Conservation (phyloP, 2,329 filamentous ascomycete genomes). For the Trichoderma atroviride region DNA sequence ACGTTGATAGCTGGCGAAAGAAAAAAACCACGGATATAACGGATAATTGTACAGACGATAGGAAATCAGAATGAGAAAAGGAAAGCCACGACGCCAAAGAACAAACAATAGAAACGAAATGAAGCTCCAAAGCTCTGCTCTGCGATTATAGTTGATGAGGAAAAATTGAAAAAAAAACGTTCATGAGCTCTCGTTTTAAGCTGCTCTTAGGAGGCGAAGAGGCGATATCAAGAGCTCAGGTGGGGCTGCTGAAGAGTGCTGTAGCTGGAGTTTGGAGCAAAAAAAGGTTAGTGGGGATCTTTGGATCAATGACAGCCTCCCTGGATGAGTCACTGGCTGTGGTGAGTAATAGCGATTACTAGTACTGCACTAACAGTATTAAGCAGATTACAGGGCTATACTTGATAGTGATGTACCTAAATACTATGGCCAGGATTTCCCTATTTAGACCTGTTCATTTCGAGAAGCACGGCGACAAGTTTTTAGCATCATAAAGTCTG, state of each 20-base stretch:
- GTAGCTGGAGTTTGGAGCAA: not conserved
- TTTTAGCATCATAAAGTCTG: not conserved
- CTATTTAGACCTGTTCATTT: conserved; percentile 3
- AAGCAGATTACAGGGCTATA: rapidly evolving
- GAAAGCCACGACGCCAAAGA: conserved; percentile 11
- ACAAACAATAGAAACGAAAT: not conserved
- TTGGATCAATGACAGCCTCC: not conserved
- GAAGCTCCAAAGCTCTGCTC: not conserved
- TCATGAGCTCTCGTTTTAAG: not conserved
- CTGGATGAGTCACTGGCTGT: conserved; percentile 8
- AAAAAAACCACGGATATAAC: not conserved
- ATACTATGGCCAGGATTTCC: not conserved
- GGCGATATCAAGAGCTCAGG: not conserved
- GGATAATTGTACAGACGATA: not conserved
- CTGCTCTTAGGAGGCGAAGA: not conserved
- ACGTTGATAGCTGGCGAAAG: not conserved
- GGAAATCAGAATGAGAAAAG: not conserved
- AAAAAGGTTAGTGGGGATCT: not conserved
- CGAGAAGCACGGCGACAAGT: not conserved
- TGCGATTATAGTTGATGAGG: not conserved
- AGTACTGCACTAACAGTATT: not conserved
- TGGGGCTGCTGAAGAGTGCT: conserved; percentile 8
- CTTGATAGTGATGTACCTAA: not conserved
- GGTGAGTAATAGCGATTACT: not conserved
- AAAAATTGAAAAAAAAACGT: not conserved